phyloP scores from a whole-genome alignment of 106 monocot genomes.

The Phalaenopsis aphrodite region DNA sequence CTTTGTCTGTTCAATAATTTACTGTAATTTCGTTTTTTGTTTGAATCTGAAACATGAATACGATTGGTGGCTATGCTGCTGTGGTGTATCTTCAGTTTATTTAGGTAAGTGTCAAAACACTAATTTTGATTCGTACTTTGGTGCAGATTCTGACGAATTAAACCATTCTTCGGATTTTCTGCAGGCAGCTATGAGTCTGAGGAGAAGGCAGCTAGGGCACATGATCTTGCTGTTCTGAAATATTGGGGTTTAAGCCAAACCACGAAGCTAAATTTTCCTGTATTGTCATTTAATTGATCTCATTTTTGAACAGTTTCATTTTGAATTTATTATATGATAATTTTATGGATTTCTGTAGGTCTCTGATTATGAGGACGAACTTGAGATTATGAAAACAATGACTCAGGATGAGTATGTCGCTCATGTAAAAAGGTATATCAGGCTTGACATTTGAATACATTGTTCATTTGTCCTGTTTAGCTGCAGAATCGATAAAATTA shows the following conservation, averaged over 20 bases:
- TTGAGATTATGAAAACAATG: conserved; percentile 56
- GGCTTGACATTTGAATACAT: not conserved
- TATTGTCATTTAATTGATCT: conserved; percentile 15
- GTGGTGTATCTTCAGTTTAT: conserved; percentile 41
- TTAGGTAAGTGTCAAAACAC: conserved; percentile 36
- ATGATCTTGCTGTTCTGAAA: conserved; percentile 66
- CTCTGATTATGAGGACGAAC: conserved; percentile 50
- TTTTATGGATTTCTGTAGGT: conserved; percentile 15
- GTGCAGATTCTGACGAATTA: not conserved
- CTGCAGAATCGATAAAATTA: not conserved
- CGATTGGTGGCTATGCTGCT: conserved; percentile 10
- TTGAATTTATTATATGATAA: not conserved
- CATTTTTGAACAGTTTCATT: not conserved
- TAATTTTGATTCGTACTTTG: not conserved
- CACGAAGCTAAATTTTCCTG: conserved; percentile 55
- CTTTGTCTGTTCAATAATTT: not conserved
- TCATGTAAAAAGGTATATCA: conserved; percentile 42
- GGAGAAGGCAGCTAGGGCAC: conserved; percentile 62
- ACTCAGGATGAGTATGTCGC: conserved; percentile 62
- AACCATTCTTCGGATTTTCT: not conserved
- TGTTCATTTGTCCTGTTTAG: not conserved
- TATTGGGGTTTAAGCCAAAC: conserved; percentile 47
- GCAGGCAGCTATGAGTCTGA: conserved; percentile 63
- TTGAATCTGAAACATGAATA: conserved; percentile 1
- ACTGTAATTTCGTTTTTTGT: not conserved